phyloP scores from a whole-genome alignment of 129 eudicot species.

The Helianthus annuus region HanXRQr2.0-SUNRISE NC_035439.2:47559397-47559896 shows the following conservation, averaged over 20 bases:
- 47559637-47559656: background rate
- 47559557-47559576: slow-evolving; percentile 85
- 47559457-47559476: slow-evolving; percentile 47
- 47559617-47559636: background rate
- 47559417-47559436: slow-evolving; percentile 71
- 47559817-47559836: background rate
- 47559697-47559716: background rate
- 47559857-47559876: slow-evolving; percentile 54
- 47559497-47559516: slow-evolving; percentile 68
- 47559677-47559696: background rate
- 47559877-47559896: slow-evolving; percentile 77
- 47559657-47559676: background rate
- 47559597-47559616: background rate
- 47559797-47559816: too few relatives aligned
- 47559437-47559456: slow-evolving; percentile 56
- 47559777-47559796: background rate
- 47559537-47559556: slow-evolving; percentile 69
- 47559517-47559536: slow-evolving; percentile 99
- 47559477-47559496: slow-evolving; percentile 69
- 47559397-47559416: slow-evolving; percentile 40
- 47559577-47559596: slow-evolving; percentile 55
- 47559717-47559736: background rate
- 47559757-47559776: background rate
- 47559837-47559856: background rate
- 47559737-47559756: slow-evolving; percentile 4